Percentiles rank a stretch among this genome's conserved stretches.
phyloP scores from a whole-genome alignment of 1,284 basidiomycete species.

The Rhizoctonia solani region DNA sequence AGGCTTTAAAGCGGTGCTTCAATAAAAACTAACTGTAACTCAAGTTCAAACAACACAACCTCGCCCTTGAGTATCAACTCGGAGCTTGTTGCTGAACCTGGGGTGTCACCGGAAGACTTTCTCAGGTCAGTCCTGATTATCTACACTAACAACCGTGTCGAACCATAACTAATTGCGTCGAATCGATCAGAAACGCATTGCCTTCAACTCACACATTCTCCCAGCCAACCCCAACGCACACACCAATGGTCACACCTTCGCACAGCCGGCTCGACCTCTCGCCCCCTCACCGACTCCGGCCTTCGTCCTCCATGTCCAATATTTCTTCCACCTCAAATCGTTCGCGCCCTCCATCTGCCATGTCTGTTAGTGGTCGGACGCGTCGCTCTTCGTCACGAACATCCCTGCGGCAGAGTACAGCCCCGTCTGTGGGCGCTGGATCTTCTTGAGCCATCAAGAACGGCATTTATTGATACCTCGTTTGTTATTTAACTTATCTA shows the following conservation, averaged over 20 bases:
- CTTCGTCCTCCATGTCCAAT: constrained; percentile 20
- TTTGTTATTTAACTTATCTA: too few relatives aligned
- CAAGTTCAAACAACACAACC: background rate
- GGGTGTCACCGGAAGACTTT: constrained; percentile 16
- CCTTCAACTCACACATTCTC: background rate
- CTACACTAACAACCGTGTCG: background rate
- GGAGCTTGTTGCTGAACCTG: background rate
- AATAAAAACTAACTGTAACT: background rate
- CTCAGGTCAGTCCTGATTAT: background rate
- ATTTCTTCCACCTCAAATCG: constrained; percentile 7
- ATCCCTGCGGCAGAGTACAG: background rate
- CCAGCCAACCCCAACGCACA: too few relatives aligned
- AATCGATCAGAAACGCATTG: background rate
- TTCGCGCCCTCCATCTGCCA: constrained; percentile 15
- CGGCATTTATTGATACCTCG: too few relatives aligned
- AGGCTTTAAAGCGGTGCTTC: background rate
- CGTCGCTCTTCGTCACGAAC: constrained; percentile 17
- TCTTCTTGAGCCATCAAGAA: too few relatives aligned
- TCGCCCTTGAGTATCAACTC: constrained; percentile 7
- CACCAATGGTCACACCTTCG: too few relatives aligned
- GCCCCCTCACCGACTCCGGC: constrained; percentile 15
- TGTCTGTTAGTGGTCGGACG: constrained; percentile 2
- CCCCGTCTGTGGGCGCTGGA: too few relatives aligned
- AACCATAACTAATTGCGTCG: background rate
- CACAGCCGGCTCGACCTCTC: constrained; percentile 1